phyloP scores from a whole-genome alignment of 2,329 filamentous ascomycete genomes.

The Cladosporium sp. region DNA sequence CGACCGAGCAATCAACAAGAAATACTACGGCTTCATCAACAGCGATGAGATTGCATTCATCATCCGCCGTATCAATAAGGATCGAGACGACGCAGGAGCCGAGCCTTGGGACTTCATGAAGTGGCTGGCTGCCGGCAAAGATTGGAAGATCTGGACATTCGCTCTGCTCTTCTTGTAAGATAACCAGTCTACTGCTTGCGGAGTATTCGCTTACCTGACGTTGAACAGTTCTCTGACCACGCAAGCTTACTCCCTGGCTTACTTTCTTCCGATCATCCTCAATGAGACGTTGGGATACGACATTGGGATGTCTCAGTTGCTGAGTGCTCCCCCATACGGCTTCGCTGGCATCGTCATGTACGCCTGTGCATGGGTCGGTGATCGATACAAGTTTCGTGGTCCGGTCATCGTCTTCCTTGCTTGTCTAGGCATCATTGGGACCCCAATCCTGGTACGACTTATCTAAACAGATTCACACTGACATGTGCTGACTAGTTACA shows the following conservation, averaged over 20 bases:
- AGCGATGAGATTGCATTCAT: conserved; percentile 11
- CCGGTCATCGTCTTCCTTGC: conserved; percentile 21
- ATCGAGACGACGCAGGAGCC: conserved; percentile 6
- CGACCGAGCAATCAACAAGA: conserved; percentile 14
- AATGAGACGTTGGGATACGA: conserved; percentile 51
- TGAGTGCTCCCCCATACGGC: conserved; percentile 49
- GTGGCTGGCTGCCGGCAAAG: conserved; percentile 7
- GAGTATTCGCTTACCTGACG: conserved; percentile 27
- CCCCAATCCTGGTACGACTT: conserved; percentile 6
- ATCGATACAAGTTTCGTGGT: conserved; percentile 18
- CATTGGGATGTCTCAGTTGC: conserved; percentile 61
- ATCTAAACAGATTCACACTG: background rate
- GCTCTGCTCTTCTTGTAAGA: background rate
- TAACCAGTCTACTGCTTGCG: background rate
- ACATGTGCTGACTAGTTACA: conserved; percentile 1
- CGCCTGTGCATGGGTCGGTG: conserved; percentile 17
- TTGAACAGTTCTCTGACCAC: conserved; percentile 52
- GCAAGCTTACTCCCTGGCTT: conserved; percentile 60
- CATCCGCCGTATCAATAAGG: conserved; percentile 10
- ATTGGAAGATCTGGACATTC: conserved; percentile 22
- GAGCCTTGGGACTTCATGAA: conserved; percentile 12
- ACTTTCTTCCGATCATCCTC: conserved; percentile 75
- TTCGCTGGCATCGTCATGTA: conserved; percentile 30
- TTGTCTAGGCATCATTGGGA: conserved; percentile 22
- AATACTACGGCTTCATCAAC: conserved; percentile 31